phyloP scores from a whole-genome alignment of 2,329 filamentous ascomycete genomes.

The Aspergillus fijiensis region DNA sequence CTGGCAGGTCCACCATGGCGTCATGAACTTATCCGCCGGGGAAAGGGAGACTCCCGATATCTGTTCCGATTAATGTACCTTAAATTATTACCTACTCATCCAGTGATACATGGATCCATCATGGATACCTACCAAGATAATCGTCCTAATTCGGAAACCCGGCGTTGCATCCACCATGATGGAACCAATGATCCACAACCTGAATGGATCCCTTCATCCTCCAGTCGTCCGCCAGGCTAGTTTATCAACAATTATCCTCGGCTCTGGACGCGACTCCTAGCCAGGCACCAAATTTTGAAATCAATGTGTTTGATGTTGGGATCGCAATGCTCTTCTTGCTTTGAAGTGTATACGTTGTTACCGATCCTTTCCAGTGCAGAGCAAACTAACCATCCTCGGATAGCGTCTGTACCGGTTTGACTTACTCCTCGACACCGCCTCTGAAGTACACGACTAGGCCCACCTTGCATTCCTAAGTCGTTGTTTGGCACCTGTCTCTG shows the following conservation, averaged over 20 bases:
- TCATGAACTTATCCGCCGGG: slow-evolving; percentile 17
- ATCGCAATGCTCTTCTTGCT: not conserved
- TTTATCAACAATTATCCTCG: too few species aligned
- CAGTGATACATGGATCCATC: too few species aligned
- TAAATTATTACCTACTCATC: not conserved
- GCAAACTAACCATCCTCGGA: not conserved
- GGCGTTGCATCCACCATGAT: not conserved
- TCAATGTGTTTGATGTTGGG: too few species aligned
- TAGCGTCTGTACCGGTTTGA: not conserved
- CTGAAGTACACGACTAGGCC: not conserved
- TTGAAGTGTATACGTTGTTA: not conserved
- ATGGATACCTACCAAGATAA: too few species aligned
- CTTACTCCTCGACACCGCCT: not conserved
- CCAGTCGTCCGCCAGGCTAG: too few species aligned
- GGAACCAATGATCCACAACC: too few species aligned
- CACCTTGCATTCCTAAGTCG: not conserved
- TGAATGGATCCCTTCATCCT: not conserved
- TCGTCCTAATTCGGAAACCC: not conserved
- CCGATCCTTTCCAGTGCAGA: not conserved
- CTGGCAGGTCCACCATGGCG: slow-evolving; percentile 22
- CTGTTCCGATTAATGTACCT: not conserved
- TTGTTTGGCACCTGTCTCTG: not conserved
- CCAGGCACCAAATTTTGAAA: too few species aligned
- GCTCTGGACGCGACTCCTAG: too few species aligned
- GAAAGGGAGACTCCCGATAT: not conserved